Conservation (phyloP, 2,329 filamentous ascomycete genomes). For the Ascochyta fabae region DNA sequence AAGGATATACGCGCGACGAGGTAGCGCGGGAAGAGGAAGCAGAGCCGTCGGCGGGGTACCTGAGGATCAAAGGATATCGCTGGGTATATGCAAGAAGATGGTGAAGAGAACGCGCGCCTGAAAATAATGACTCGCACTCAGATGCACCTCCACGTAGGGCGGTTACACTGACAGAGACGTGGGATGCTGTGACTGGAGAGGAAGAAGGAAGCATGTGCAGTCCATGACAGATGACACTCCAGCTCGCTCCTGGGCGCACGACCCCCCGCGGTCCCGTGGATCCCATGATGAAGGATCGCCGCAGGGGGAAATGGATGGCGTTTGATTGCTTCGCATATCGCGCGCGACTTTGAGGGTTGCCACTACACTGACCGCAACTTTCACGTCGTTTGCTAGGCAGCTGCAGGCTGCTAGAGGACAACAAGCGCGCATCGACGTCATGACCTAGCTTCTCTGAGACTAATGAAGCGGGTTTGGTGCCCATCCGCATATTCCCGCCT, state of each 20-base stretch:
- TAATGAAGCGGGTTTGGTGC: not conserved
- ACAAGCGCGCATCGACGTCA: slow-evolving; percentile 1
- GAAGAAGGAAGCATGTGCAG: not conserved
- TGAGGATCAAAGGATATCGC: not conserved
- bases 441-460: not conserved
- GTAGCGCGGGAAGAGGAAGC: slow-evolving; percentile 4
- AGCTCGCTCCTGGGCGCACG: not conserved
- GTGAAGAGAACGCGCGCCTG: slow-evolving; percentile 1
- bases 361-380: slow-evolving; percentile 25
- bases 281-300: slow-evolving; percentile 24
- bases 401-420: not conserved
- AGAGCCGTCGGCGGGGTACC: slow-evolving; percentile 13
- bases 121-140: slow-evolving; percentile 9
- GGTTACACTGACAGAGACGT: slow-evolving; percentile 16
- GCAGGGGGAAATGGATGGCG: slow-evolving; percentile 12
- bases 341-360: not conserved
- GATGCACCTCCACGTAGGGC: slow-evolving; percentile 9
- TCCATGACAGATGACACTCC: slow-evolving; percentile 26
- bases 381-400: slow-evolving; percentile 14
- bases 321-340: slow-evolving; percentile 5
- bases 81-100: not conserved
- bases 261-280: slow-evolving; percentile 5
- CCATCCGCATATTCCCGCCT: slow-evolving; percentile 7
- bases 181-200: slow-evolving; percentile 15
- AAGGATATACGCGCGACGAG: slow-evolving; percentile 6